These are phyloP conservation scores for Dalechampia spathulata DNA, from an alignment of 441 rosid genomes.

Conservation along the genomic window DNA sequence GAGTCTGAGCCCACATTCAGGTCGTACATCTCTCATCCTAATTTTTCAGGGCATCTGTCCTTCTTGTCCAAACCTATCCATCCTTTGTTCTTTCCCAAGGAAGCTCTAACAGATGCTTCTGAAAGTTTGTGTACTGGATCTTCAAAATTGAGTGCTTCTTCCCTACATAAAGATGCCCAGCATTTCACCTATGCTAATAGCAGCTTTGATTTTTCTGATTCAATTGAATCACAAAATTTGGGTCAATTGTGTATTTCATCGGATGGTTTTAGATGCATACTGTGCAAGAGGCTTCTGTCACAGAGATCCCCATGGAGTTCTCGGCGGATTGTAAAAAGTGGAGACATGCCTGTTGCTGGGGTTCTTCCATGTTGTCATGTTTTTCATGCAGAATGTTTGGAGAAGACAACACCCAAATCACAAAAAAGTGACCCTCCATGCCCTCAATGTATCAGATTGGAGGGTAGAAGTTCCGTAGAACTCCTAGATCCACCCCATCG, in stretches of 20 bases:
- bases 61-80: conserved; percentile 58
- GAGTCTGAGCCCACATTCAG: conserved; percentile 37
- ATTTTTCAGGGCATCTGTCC: conserved; percentile 33
- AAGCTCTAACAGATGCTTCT: conserved; percentile 21
- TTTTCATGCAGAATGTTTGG: conserved; percentile 61
- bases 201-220: conserved; percentile 42
- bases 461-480: conserved; percentile 28
- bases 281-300: conserved; percentile 44
- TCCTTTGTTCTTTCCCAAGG: conserved; percentile 35
- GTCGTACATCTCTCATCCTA: conserved; percentile 33
- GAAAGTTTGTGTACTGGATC: conserved; percentile 13
- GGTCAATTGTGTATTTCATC: conserved; percentile 21
- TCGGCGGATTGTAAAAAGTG: conserved; percentile 41
- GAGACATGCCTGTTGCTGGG: conserved; percentile 54
- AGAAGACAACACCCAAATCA: conserved; percentile 39
- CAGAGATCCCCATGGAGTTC: conserved; percentile 59
- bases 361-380: conserved; percentile 50
- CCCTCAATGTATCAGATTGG: conserved; percentile 37
- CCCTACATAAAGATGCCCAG: conserved; percentile 28
- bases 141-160: conserved; percentile 21
- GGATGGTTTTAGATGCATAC: conserved; percentile 38
- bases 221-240: conserved; percentile 34
- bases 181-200: conserved; percentile 45
- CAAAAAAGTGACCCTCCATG: conserved; percentile 48
- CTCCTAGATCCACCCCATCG: conserved; percentile 23